A percentile compares a stretch with the other conserved stretches of the same genome.
phyloP scores from a whole-genome alignment of 805 yeast species.

The Myxozyma melibiosi region DNA sequence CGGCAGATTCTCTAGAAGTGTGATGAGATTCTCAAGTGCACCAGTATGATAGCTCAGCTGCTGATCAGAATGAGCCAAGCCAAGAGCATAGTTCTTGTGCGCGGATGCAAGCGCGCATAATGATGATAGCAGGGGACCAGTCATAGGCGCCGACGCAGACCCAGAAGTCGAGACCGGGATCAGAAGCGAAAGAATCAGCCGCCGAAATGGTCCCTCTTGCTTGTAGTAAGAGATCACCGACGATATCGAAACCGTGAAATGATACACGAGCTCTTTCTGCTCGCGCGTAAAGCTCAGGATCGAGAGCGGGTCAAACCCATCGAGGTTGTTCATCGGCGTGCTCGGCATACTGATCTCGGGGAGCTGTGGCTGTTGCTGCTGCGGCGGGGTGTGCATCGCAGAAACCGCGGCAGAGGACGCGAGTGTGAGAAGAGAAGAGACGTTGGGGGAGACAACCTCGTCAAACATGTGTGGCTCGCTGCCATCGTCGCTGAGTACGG shows the following conservation, averaged over 20 bases:
- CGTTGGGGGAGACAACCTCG: not conserved
- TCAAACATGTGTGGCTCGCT: not conserved
- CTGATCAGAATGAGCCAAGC: slow-evolving; percentile 8
- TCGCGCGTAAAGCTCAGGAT: slow-evolving; percentile 21
- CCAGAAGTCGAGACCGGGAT: slow-evolving; percentile 15
- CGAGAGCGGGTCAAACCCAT: slow-evolving; percentile 26
- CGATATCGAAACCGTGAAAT: slow-evolving; percentile 26
- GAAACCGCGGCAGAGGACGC: not conserved
- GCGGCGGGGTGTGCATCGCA: not conserved
- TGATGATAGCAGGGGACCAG: slow-evolving; percentile 22
- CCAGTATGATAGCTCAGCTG: slow-evolving; percentile 28
- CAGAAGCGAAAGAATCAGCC: slow-evolving; percentile 21
- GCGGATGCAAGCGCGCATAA: slow-evolving; percentile 32
- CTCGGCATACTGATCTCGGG: not conserved
- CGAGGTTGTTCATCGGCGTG: slow-evolving; percentile 13
- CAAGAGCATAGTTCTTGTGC: slow-evolving; percentile 25
- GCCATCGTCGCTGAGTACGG: not conserved
- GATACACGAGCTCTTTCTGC: slow-evolving; percentile 24
- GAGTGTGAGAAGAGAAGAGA: slow-evolving; percentile 1
- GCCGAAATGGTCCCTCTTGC: slow-evolving; percentile 25
- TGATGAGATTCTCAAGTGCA: slow-evolving; percentile 26
- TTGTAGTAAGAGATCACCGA: slow-evolving; percentile 27
- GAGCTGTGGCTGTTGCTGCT: too few relatives aligned
- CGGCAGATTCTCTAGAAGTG: slow-evolving; percentile 19
- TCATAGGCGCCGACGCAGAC: not conserved